Conservation (phyloP, 164 flowering plant species). For the Umbilicus rupestris region DNA sequence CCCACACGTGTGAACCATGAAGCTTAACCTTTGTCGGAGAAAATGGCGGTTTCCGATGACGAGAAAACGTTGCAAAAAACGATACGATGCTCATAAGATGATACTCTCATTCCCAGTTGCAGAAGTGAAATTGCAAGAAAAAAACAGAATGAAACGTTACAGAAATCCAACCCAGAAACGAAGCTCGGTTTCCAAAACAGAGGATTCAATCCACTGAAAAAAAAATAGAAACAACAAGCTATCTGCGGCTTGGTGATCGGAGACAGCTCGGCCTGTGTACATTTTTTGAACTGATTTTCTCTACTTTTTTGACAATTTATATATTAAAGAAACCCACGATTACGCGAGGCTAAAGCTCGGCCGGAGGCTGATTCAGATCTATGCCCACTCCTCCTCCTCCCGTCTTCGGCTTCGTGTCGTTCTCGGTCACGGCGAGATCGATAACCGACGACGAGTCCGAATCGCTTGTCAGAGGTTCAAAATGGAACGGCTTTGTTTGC, state of each 20-base stretch:
- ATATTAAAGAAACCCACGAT: background rate
- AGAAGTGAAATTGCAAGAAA: background rate
- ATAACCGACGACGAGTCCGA: constrained; percentile 8
- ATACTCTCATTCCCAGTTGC: background rate
- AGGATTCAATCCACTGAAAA: background rate
- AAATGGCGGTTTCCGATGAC: too few species aligned
- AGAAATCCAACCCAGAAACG: background rate
- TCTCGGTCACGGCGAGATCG: background rate
- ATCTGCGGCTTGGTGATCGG: background rate
- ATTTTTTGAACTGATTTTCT: background rate
- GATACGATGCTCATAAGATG: background rate
- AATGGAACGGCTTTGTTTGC: background rate
- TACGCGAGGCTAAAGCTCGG: background rate
- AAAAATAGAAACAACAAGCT: background rate
- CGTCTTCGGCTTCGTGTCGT: background rate
- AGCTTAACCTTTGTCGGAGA: too few species aligned
- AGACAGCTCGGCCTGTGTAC: background rate
- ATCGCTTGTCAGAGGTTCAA: background rate
- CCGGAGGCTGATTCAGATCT: constrained; percentile 1
- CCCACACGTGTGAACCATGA: too few species aligned
- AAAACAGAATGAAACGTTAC: background rate
- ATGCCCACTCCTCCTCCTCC: background rate
- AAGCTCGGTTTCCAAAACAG: background rate
- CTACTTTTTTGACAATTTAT: too few species aligned
- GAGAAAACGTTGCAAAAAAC: too few species aligned